Percentiles rank a stretch among this genome's conserved stretches.
Conservation (phyloP, 2,329 filamentous ascomycete genomes). For the Gremmenia infestans region DNA sequence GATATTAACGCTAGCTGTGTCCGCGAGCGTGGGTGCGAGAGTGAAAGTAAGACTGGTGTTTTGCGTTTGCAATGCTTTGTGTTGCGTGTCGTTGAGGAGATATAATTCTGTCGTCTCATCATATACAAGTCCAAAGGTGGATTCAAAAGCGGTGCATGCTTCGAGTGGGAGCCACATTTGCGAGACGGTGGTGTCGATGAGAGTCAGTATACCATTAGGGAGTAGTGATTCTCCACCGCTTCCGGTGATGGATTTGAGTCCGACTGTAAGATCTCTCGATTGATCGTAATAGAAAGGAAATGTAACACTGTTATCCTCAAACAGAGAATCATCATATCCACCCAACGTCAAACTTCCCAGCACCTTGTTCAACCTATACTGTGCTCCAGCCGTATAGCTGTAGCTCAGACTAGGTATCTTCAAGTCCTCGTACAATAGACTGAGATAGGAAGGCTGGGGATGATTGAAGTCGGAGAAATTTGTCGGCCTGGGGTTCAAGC, state of each 20-base stretch:
- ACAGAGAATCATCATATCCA: constrained; percentile 37
- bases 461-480: constrained; percentile 35
- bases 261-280: constrained; percentile 34
- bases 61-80: constrained; percentile 19
- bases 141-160: constrained; percentile 33
- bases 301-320: constrained; percentile 32
- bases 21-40: constrained; percentile 25
- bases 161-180: constrained; percentile 34
- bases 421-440: constrained; percentile 32
- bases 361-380: constrained; percentile 33
- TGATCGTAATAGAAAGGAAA: constrained; percentile 36
- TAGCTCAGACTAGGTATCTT: constrained; percentile 36
- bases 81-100: constrained; percentile 24
- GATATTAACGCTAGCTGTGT: constrained; percentile 25
- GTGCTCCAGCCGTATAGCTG: constrained; percentile 39
- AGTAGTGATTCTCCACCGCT: constrained; percentile 15
- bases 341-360: constrained; percentile 37
- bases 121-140: constrained; percentile 32
- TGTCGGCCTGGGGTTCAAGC: constrained; percentile 34
- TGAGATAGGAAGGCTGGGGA: constrained; percentile 33
- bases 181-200: constrained; percentile 36
- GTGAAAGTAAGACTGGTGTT: constrained; percentile 33
- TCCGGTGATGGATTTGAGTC: constrained; percentile 32
- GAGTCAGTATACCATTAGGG: constrained; percentile 26
- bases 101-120: constrained; percentile 32